Base-by-base conservation (phyloP, 768 basidiomycete species). In the Fomitopsis serialis region DNA sequence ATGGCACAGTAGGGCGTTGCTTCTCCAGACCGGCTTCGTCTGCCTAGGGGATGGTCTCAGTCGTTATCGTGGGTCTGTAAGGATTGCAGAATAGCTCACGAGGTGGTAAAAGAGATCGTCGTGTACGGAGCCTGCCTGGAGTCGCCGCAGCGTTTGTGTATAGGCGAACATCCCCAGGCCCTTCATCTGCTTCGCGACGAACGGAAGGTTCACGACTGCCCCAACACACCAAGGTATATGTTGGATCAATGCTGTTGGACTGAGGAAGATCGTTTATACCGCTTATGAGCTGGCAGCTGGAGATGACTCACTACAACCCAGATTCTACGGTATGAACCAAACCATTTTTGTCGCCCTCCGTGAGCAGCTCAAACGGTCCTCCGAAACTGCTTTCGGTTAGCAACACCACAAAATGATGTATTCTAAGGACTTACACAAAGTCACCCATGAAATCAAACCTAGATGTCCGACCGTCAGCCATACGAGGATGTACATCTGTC, bases 401-500 rank as follows among this genome's bases (percentile, higher is more conserved):
- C n/a, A n/a, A n/a, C n/a, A n/a, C n/a, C n/a, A n/a, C n/a, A n/a
- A n/a, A n/a, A n/a, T n/a, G n/a, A n/a, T n/a, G n/a, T n/a, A n/a
- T n/a, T n/a, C n/a, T n/a, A n/a, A n/a, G n/a, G n/a, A 37, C n/a
- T 23, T 19, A 32, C 19, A 25, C 29, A 40, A 40, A 17, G 24
- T 6, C 22, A 48, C 75, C 72, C 75, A 77, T 78, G 52, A 78
- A 72, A 56, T 77, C 76, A 52, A 71, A 74, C 23, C 75, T 77
- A 27, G 17, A n/a, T 32, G 53, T 50, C 43, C 48, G 37, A 64
- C n/a, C 66, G 70, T 35, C 66, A 53, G 3, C 5, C 21, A 24
- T 21, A 17, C 34, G 36, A 17, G 36, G 7, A 17, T 3, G 4
- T 11, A 36, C 60, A 64, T 42, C 56, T 55, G 48, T 70, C 64